Percentiles rank a stretch among this genome's conserved stretches.
These are phyloP conservation scores for Amanita thiersii DNA, from an alignment of 768 basidiomycete genomes.

Conservation along the genomic window DNA sequence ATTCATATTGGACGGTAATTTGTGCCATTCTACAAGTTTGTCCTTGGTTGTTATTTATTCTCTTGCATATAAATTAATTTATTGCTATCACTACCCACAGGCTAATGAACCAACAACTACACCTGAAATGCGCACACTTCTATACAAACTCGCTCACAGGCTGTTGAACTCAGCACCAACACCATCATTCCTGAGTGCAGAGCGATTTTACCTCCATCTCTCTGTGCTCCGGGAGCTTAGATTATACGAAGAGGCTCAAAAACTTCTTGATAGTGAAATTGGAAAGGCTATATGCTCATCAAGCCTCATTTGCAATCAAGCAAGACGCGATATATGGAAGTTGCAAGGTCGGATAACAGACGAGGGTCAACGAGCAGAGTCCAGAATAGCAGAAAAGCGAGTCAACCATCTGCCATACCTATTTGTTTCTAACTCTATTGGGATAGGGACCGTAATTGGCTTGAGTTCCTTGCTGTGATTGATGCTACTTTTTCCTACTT, in stretches of 20 bases:
- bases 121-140: slow-evolving; percentile 51
- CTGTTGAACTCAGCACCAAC: slow-evolving; percentile 56
- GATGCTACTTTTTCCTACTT: slow-evolving; percentile 53
- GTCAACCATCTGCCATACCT: slow-evolving; percentile 14
- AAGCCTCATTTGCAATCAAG: slow-evolving; percentile 67
- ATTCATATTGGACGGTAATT: slow-evolving; percentile 78
- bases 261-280: slow-evolving; percentile 58
- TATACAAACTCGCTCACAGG: slow-evolving; percentile 73
- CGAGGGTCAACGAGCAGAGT: slow-evolving; percentile 54
- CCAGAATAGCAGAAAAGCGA: slow-evolving; percentile 53
- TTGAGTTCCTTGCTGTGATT: slow-evolving; percentile 70
- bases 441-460: slow-evolving; percentile 75
- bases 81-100: slow-evolving; percentile 24
- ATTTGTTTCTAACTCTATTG: slow-evolving; percentile 6
- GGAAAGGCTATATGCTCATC: slow-evolving; percentile 62
- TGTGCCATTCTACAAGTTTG: slow-evolving; percentile 71
- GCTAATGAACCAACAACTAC: slow-evolving; percentile 64
- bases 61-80: background rate
- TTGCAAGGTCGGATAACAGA: slow-evolving; percentile 46
- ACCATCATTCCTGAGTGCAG: slow-evolving; percentile 56
- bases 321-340: slow-evolving; percentile 65
- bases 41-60: slow-evolving; percentile 2
- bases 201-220: slow-evolving; percentile 74
- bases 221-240: slow-evolving; percentile 62
- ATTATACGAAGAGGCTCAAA: slow-evolving; percentile 62